Evolutionary conservation across 768 basidiomycete genomes (phyloP), one percentile per base, ranked within the genome.

Genomic region (Termitomyces sp.): DNA sequence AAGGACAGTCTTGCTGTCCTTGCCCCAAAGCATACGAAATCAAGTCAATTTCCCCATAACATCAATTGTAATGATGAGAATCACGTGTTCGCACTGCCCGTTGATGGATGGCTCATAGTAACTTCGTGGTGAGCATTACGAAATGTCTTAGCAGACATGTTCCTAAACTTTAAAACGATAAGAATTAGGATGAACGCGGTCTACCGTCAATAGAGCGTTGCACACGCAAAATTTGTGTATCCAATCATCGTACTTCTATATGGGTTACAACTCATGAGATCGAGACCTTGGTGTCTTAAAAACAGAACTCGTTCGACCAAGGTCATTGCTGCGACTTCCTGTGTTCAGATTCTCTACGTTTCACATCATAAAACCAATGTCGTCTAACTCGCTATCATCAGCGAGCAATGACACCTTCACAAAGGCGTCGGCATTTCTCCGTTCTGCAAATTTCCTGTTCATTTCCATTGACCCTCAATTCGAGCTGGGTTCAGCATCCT

Each of bases 311-410:
- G n/a, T n/a, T n/a, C n/a, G 97, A 73, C 96, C 96, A 99, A 5
- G 96, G 91, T 93, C 94, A 98, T 58, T 76, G 69, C n/a, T n/a
- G 75, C 26, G 85, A 88, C 62, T 96, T 73, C 64, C 81, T 81
- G 66, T 80, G 67, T n/a, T n/a, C 80, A 97, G 98, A 42, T 71
- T 63, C 59, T 79, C 77, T 63, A 99, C 69, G 86, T 87, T 70
- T 26, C 92, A 86, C 77, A 99, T 77, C 44, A 96, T 99, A 72
- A 99, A 77, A 44, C 88, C 94, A 61, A 99, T 96, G 68, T 98
- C 97, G 71, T 99, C 97, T 62, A 98, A 75, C 35, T 97, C 97
- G 66, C 98, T 94, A 30, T 30, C 30, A 30, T 30, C 74, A 99
- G 71, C 70, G 98, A 75, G 70, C 97, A 95, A 68, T 95, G 91